These are phyloP conservation scores for Penicillium canescens DNA, from an alignment of 495 filamentous ascomycete species.

Conservation along the genomic window DNA sequence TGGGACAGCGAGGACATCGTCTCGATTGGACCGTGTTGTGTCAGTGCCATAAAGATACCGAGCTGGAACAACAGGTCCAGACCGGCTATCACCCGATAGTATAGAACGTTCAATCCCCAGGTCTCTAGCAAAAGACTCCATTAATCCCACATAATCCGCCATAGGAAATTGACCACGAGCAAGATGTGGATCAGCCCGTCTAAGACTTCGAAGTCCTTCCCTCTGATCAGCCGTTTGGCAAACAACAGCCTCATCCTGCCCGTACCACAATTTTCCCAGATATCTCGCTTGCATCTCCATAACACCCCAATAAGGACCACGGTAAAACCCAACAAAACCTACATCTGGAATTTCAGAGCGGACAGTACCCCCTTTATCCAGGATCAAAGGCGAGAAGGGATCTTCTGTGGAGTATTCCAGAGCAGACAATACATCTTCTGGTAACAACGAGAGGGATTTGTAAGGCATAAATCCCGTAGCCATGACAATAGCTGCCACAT, in stretches of 20 bases:
- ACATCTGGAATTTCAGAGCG: constrained; percentile 61
- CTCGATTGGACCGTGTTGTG: not conserved
- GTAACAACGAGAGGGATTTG: constrained; percentile 60
- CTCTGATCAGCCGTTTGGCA: constrained; percentile 21
- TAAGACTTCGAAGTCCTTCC: constrained; percentile 22
- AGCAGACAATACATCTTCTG: constrained; percentile 49
- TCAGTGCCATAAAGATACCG: constrained; percentile 24
- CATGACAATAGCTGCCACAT: constrained; percentile 67
- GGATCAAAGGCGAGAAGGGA: constrained; percentile 63
- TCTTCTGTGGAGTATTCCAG: constrained; percentile 57
- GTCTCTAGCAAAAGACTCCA: constrained; percentile 66
- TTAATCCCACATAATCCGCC: constrained; percentile 76
- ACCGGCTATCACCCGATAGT: constrained; percentile 6
- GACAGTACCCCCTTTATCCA: constrained; percentile 66
- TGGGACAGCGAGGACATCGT: not conserved
- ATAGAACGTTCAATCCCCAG: constrained; percentile 36
- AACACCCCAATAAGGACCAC: constrained; percentile 82
- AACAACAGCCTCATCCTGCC: not conserved
- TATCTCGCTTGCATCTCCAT: constrained; percentile 85
- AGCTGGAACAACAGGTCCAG: constrained; percentile 38
- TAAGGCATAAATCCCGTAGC: constrained; percentile 76
- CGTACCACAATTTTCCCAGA: constrained; percentile 48
- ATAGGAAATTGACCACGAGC: constrained; percentile 71
- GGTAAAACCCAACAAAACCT: constrained; percentile 84
- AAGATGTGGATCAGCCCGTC: constrained; percentile 29